Base-by-base conservation (phyloP, 2,329 filamentous ascomycete genomes). In the Hypoxylon sp. region DNA sequence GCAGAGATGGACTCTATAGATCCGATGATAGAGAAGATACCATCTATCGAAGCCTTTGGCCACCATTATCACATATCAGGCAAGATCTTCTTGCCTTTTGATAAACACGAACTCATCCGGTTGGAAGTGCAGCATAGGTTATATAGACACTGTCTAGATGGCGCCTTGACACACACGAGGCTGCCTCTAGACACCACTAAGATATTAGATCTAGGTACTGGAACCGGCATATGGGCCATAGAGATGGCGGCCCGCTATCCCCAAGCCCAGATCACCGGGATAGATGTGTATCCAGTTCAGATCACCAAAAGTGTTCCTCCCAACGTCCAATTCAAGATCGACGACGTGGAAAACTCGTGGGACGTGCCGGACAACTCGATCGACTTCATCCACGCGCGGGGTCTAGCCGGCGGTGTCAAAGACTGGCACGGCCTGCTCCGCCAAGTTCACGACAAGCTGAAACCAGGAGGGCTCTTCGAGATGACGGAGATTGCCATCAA, bases 241-340 rank as follows among this genome's bases (percentile, higher is more conserved):
- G 74, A 75, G 29, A 72, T 75, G 69, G 75, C 69, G 3, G 68
- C 66, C 31, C 64, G 64, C 4, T 73, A 74, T 44, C 74, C 75
- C 2, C 65, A 70, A 17, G 71, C 69, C 17, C 63, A 66, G 3
- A 69, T 77, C 9, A 67, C 73, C 19, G 73, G 73, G 20, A 66
- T 75, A 30, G 75, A 77, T 49, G 59, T 75, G 13, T 74, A 69
- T 13, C 69, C 69, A 17, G 71, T 73, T n/a, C 67, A 76, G 23
- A 62, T 73, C 31, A 72, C 70, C 11, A 71, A 64, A 6, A 64
- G 69, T 17, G 77, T 85, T 5, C 83, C 83, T 5, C 75, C 80
- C 12, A 87, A 87, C 59, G 75, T 86, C 15, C 74, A 72, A 3
- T 86, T 86, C 63, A 71, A 81, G 49, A 76, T 86, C 27, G 80